Evolutionary conservation across 2,329 filamentous ascomycete species (phyloP), one percentile per base, ranked within the genome.

Genomic region (Botryotinia calthae): DNA sequence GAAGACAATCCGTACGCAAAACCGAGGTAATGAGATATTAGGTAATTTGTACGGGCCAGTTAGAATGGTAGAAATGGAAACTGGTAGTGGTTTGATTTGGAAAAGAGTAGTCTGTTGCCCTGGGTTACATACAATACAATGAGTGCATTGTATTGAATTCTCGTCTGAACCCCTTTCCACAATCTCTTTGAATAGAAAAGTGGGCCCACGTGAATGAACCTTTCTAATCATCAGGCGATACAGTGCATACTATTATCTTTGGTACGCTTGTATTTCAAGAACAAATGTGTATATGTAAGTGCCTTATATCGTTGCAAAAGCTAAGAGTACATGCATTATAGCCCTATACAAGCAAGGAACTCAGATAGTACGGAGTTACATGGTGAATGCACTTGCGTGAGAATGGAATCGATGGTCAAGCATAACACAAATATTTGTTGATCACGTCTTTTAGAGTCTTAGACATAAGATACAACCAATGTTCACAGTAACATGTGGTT

Each of bases 91-190:
- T 51, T 68, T 25, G 6, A 28, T 28, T 6, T 20, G 10, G 1
- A 42, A 51, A 42, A 56, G 31, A 31, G 18, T 56, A 6, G n/a
- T n/a, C 65, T 28, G 65, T 44, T 68, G 48, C 34, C 18, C 10
- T 31, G 40, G 28, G 37, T 37, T 37, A 37, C 37, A 37, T 37
- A 9, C 37, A 37, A 56, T 56, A 31, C 7, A 16, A 56, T 28
- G 34, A 42, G 8, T n/a, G 34, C 22, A 42, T 9, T 37, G 48
- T 28, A 25, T 25, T 68, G 65, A 56, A 42, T 42, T 56, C 48
- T 68, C 65, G 48, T 56, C 65, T 56, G 48, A 68, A 68, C 65
- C 65, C 65, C 65, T 56, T 68, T 68, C 18, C n/a, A 20, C 34
- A 42, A 31, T 68, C 22, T 42, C 48, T 56, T n/a, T 42, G 25